phyloP scores from a whole-genome alignment of 1,284 basidiomycete species.

The Hymenochaete sp. region DNA sequence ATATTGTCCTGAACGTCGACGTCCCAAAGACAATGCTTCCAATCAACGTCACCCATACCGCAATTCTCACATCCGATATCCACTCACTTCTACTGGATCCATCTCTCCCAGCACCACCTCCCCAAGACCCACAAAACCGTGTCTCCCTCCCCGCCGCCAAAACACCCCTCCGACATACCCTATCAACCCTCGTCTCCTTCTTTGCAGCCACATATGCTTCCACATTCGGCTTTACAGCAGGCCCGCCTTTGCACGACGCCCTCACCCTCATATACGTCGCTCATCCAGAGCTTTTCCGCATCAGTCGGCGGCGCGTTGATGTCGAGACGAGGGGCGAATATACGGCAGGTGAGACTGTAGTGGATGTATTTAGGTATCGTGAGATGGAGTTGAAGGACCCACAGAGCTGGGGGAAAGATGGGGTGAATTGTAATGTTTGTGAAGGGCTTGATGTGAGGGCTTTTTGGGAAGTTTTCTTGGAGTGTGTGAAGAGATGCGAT shows the following conservation, averaged over 20 bases:
- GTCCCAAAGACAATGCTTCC: conserved; percentile 64
- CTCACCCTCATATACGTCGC: conserved; percentile 69
- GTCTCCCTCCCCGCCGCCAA: conserved; percentile 32
- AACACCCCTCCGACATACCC: conserved; percentile 57
- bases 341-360: conserved; percentile 65
- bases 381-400: no score
- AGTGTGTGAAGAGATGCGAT: conserved; percentile 52
- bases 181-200: conserved; percentile 64
- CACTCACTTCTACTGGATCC: conserved; percentile 45
- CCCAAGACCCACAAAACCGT: conserved; percentile 10
- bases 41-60: conserved; percentile 77
- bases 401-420: conserved; percentile 55
- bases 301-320: conserved; percentile 61
- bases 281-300: conserved; percentile 51
- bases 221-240: conserved; percentile 64
- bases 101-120: no score
- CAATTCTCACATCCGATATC: conserved; percentile 52
- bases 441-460: conserved; percentile 54
- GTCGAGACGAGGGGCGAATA: conserved; percentile 59
- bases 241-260: conserved; percentile 78
- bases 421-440: conserved; percentile 67
- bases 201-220: conserved; percentile 62
- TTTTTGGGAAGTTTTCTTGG: conserved; percentile 61
- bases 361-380: conserved; percentile 64
- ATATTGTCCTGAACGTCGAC: conserved; percentile 63